Base-by-base conservation (phyloP, 176 grass and related monocot species). In the Olyra latifolia region DNA sequence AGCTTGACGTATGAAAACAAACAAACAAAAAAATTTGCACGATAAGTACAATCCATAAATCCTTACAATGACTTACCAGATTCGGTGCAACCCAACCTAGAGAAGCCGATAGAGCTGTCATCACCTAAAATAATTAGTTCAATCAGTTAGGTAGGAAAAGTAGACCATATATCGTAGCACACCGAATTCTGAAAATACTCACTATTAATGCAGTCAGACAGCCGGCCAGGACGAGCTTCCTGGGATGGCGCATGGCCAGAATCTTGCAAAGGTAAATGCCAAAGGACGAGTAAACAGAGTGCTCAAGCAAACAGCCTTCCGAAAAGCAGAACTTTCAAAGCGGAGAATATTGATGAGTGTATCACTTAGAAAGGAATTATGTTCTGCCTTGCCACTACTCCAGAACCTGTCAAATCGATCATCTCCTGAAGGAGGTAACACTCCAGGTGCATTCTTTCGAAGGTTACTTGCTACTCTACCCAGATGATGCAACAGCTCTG, bases 81-180 rank as follows among this genome's bases (percentile, higher is more conserved):
- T 96, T 99, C 64, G 97, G 97, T 71, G 97, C 97, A 83, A 62
- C 87, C 97, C 93, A 99, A 62, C 93, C 97, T 68, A 96, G 79
- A 66, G 65, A 93, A 76, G 82, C 79, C 66, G 97, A 99, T 60
- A 99, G 75, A 89, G 66, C 84, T 8, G 93, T 99, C 97, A 99
- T 99, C 25, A 99, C 90, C 97, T 99, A 93, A 41, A 86, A 74
- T 71, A 72, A 41, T 79, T 14, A 69, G 84, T 27, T 61, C 53
- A 53, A 15, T 76, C 8, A 75, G 68, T 39, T 35, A 68, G 52
- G 19, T n/a, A 58, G n/a, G n/a, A 45, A 56, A 23, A 62, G 39
- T 8, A 64, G 8, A 11, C 6, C 52, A 9, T 45, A 71, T 22
- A 86, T 24, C 7, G 24, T 11, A 43, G 44, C 53, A 74, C 66